Percentiles rank a stretch among this genome's conserved stretches.
phyloP scores from a whole-genome alignment of 1,139 yeast genomes.

The Magnusiomyces paraingens region DNA sequence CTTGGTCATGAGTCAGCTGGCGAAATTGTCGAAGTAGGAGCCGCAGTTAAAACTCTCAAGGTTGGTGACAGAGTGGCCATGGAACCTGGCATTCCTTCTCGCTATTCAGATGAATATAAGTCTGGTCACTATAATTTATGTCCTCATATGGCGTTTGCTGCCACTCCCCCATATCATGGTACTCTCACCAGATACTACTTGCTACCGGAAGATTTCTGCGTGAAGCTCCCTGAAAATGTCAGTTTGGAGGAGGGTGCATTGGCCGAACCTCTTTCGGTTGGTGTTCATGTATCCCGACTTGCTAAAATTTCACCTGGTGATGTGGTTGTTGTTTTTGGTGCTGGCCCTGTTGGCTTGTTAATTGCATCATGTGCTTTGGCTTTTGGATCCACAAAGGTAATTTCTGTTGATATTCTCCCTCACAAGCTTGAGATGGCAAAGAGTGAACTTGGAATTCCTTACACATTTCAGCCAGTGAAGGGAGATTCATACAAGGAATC shows the following conservation, averaged over 20 bases:
- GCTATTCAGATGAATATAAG: conserved; percentile 67
- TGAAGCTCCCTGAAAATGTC: conserved; percentile 70
- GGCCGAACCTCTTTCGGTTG: conserved; percentile 84
- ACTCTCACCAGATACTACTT: conserved; percentile 66
- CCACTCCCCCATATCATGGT: conserved; percentile 70
- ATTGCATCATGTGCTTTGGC: conserved; percentile 74
- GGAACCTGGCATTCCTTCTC: conserved; percentile 79
- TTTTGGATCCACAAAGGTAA: conserved; percentile 70
- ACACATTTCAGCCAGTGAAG: conserved; percentile 46
- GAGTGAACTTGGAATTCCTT: conserved; percentile 42
- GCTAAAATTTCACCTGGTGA: conserved; percentile 69
- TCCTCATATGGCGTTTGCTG: conserved; percentile 80
- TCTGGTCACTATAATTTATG: conserved; percentile 73
- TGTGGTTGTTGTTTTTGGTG: conserved; percentile 74
- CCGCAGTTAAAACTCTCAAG: conserved; percentile 43
- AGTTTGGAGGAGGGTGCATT: conserved; percentile 80
- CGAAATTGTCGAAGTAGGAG: conserved; percentile 58
- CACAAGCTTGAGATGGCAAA: conserved; percentile 54
- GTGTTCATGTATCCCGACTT: conserved; percentile 71
- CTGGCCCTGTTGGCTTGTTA: conserved; percentile 88
- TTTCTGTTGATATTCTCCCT: conserved; percentile 60
- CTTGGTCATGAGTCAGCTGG: conserved; percentile 78
- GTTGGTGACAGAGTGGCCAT: conserved; percentile 48
- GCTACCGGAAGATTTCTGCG: conserved; percentile 79
- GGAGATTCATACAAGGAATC: conserved; percentile 32